Evolutionary conservation across 352 stramenopile genomes (phyloP).

Genomic region (Elongisporangium anandrum): DNA sequence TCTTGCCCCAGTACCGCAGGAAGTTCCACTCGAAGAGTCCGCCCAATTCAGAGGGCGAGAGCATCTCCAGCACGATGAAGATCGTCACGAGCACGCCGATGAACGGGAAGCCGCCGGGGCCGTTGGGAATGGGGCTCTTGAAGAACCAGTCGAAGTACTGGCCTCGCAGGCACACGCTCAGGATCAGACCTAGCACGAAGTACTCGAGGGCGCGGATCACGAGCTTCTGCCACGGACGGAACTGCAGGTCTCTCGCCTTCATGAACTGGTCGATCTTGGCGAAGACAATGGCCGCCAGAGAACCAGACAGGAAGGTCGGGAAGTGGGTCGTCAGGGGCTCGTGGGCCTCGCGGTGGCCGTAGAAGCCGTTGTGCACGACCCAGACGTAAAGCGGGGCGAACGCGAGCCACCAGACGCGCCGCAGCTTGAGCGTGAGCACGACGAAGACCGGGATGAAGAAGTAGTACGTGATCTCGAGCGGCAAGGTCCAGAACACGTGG

Average conservation of each 20-base stretch:
- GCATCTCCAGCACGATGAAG: slow-evolving; percentile 36
- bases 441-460: slow-evolving; percentile 33
- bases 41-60: slow-evolving; percentile 26
- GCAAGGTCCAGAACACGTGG: slow-evolving; percentile 53
- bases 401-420: slow-evolving; percentile 27
- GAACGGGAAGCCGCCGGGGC: slow-evolving; percentile 18
- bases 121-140: slow-evolving; percentile 14
- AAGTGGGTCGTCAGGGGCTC: slow-evolving; percentile 21
- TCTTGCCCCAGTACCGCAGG: slow-evolving; percentile 37
- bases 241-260: slow-evolving; percentile 15
- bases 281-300: slow-evolving; percentile 30
- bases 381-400: slow-evolving; percentile 22
- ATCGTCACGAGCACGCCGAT: slow-evolving; percentile 25
- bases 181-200: slow-evolving; percentile 12
- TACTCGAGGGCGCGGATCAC: slow-evolving; percentile 21
- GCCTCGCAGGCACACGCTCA: slow-evolving; percentile 24
- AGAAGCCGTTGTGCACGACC: slow-evolving; percentile 18
- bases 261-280: slow-evolving; percentile 20
- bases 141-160: slow-evolving; percentile 37
- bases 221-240: slow-evolving; percentile 10
- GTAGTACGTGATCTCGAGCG: slow-evolving; percentile 48
- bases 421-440: slow-evolving; percentile 16
- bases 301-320: slow-evolving; percentile 35
- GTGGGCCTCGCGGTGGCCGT: slow-evolving; percentile 21
- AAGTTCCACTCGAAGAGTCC: slow-evolving; percentile 39